Base-by-base conservation (phyloP, 352 stramenopile genomes). In the Thraustochytrium striatum region DNA sequence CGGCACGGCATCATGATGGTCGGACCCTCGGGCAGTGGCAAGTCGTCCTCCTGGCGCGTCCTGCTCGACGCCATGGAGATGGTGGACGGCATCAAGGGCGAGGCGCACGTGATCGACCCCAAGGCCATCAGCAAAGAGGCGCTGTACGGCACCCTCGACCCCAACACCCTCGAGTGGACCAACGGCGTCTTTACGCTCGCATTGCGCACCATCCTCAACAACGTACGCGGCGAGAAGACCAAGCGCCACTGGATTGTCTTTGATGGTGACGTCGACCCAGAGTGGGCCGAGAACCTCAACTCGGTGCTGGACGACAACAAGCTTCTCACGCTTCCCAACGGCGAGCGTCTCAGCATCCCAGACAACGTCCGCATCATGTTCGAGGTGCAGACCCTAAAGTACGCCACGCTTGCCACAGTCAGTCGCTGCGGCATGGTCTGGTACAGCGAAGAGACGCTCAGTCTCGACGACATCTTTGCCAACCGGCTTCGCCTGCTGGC, bases 271-370 rank as follows among this genome's bases (percentile, higher is more conserved):
- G 96, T 99, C 28, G 97, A 99, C 85, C 96, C 96, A n/a, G 94
- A 99, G 84, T 99, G 97, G 97, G 97, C 96, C 41, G 97, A 99
- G 85, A 99, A 99, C 84, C 90, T 99, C 44, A 99, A 99, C 87
- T 98, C 92, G 39, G 95, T 99, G n/a, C 87, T 99, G 33, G 97
- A 99, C 84, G 97, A 99, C 85, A 99, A 99, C 87, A 97, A 97
- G 32, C 83, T 99, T 38, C 86, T 99, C 28, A 99, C 97, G 11
- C 88, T 99, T 41, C 96, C 97, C 2, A 99, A 93, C 32, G 97
- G 97, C 59, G 97, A 99, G 84, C 93, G 97, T 30, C 87, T 99
- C 19, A 91, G 93, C 79, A 97, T 99, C 61, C 96, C 96, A 19
- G 85, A 92, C 2, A 99, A 99, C 84, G 94, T 99, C n/a, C 94